Evolutionary conservation across 2,329 filamentous ascomycete genomes (phyloP).

Genomic region (Penicillium sp.): DNA sequence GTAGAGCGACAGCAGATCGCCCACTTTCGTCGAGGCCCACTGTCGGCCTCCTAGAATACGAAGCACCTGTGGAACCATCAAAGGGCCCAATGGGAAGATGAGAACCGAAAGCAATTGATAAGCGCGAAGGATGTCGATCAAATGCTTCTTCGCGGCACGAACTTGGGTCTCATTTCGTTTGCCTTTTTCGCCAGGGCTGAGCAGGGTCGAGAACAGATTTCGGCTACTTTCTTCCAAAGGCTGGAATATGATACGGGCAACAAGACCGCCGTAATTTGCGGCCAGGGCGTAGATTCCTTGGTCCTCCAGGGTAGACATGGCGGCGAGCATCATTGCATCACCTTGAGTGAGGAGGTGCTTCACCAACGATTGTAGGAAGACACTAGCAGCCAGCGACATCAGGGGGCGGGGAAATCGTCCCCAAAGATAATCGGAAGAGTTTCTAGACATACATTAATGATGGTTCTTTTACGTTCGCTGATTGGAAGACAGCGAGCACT

Average conservation of each 20-base stretch:
- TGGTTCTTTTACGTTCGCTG: not conserved
- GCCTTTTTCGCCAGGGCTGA: conserved; percentile 49
- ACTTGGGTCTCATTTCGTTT: conserved; percentile 22
- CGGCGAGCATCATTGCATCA: conserved; percentile 83
- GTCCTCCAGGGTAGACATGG: conserved; percentile 73
- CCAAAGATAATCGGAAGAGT: conserved; percentile 51
- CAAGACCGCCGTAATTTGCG: conserved; percentile 88
- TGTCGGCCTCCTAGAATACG: conserved; percentile 72
- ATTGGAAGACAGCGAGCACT: not conserved
- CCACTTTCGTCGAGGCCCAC: conserved; percentile 76
- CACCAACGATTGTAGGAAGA: conserved; percentile 84
- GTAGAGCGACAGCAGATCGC: conserved; percentile 73
- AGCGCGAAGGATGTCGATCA: conserved; percentile 61
- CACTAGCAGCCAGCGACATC: conserved; percentile 72
- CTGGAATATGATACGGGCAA: conserved; percentile 88
- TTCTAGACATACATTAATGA: conserved; percentile 25
- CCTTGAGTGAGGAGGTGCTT: conserved; percentile 95
- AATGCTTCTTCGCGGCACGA: conserved; percentile 34
- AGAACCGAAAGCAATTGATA: conserved; percentile 75
- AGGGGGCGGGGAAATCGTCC: conserved; percentile 70
- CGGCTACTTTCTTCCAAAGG: conserved; percentile 93
- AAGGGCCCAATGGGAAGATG: conserved; percentile 71
- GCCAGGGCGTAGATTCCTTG: conserved; percentile 93
- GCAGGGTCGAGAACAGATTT: conserved; percentile 81
- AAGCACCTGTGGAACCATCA: conserved; percentile 72